Base-by-base conservation (phyloP, 371 early-diverging fungal species). In the Mucor circinelloides region DNA sequence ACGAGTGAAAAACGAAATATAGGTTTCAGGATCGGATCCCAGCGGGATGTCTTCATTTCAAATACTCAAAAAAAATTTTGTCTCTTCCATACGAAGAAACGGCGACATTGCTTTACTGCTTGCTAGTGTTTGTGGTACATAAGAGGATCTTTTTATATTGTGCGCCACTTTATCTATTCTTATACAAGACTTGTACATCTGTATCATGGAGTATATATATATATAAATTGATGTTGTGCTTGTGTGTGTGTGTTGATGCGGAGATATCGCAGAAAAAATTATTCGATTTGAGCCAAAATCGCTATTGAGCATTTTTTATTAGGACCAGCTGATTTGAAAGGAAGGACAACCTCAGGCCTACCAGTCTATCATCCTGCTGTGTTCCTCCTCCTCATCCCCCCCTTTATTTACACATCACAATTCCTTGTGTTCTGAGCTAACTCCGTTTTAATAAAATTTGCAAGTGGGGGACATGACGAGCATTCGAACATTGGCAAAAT, bases 391-490 rank as follows among this genome's bases (percentile, higher is more conserved):
- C n/a, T 31, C 30, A 4, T 17, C 28, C 48, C 54, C 28, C 28
- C 27, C 55, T 31, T 55, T 55, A 27, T 55, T 27, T 55, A 55
- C 55, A 55, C 55, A 55, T 52, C 36, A 13, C 36, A 46, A 21
- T 50, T 50, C 50, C 50, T 55, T 55, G 55, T 55, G 55, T 55
- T 27, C 27, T 55, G 31, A 25, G 19, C 55, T 55, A 55, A 31
- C 55, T 55, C 55, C 55, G 31, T 55, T 55, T 55, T 6, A 55
- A 55, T 30, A n/a, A 31, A 31, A 55, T 52, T 50, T 50, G 50
- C 50, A 25, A 50, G 28, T 25, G 55, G n/a, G 30, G 55, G 27
- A 50, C n/a, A 21, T 25, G 50, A 50, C 21, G 50, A 50, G 25
- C 21, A 23, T 21, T 23, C 50, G 23, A 50, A 50, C 50, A 50